These are phyloP conservation scores for Vachellia collinsii DNA, from an alignment of 306 rosid genomes.

Conservation along the genomic window DNA sequence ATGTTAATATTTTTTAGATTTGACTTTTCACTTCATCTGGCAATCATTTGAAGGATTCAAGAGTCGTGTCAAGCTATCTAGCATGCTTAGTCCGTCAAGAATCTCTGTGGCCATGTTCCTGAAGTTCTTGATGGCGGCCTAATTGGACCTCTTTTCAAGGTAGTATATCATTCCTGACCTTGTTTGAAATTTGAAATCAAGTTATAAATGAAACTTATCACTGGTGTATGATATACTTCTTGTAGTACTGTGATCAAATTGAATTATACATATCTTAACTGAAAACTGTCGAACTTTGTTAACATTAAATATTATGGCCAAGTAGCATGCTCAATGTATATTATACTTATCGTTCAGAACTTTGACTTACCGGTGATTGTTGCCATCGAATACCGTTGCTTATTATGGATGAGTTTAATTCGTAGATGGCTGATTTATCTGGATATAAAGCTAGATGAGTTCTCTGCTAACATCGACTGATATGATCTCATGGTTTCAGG, in stretches of 20 bases:
- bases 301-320: not conserved
- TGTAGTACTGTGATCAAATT: no score
- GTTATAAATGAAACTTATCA: no score
- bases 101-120: conserved; percentile 61
- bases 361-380: not conserved
- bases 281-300: not conserved
- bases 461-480: not conserved
- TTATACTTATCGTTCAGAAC: not conserved
- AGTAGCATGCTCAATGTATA: not conserved
- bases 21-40: conserved; percentile 28
- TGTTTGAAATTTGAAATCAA: conserved; percentile 26
- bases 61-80: conserved; percentile 68
- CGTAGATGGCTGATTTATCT: not conserved
- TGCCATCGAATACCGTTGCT: not conserved
- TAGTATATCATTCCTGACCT: conserved; percentile 37
- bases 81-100: conserved; percentile 66
- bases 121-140: conserved; percentile 88
- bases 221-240: no score
- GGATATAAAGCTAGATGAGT: not conserved
- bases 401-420: not conserved
- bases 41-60: conserved; percentile 68
- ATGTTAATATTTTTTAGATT: conserved; percentile 10
- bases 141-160: conserved; percentile 92
- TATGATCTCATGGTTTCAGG: conserved; percentile 38
- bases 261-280: no score